Conservation (phyloP, 257 asterid genomes). For the Scutellaria barbata region DNA sequence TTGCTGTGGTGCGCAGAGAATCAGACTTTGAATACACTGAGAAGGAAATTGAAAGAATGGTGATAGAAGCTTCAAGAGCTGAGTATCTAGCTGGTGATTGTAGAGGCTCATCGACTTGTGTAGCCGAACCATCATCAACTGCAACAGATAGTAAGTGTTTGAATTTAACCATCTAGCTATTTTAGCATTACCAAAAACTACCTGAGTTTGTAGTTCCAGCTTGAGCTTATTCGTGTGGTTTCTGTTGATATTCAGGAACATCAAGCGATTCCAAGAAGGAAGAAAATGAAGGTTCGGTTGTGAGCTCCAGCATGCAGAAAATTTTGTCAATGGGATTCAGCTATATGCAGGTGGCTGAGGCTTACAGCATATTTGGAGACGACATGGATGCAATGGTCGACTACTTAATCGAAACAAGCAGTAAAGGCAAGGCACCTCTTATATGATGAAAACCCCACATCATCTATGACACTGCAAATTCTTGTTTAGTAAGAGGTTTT, state of each 20-base stretch:
- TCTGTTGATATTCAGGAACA: conserved; percentile 51
- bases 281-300: conserved; percentile 46
- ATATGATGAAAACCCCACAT: conserved; percentile 41
- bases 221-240: too few species aligned
- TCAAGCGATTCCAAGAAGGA: conserved; percentile 57
- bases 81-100: conserved; percentile 73
- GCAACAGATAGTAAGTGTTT: conserved; percentile 85
- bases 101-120: conserved; percentile 81
- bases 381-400: conserved; percentile 93
- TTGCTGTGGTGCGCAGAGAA: conserved; percentile 94
- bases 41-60: conserved; percentile 97
- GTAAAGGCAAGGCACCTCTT: conserved; percentile 85
- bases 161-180: conserved; percentile 4
- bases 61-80: conserved; percentile 94
- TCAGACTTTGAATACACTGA: conserved; percentile 97
- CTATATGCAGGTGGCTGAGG: conserved; percentile 88
- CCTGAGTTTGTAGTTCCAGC: too few species aligned
- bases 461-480: background rate
- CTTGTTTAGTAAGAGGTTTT: background rate
- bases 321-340: conserved; percentile 96
- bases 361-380: conserved; percentile 90
- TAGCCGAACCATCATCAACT: conserved; percentile 95
- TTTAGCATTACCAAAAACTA: conserved; percentile 20
- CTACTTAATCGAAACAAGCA: conserved; percentile 76
- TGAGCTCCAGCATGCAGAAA: conserved; percentile 75